Conservation (phyloP, 192 early-diverging fungal species). For the Paraglomus occultum region DNA sequence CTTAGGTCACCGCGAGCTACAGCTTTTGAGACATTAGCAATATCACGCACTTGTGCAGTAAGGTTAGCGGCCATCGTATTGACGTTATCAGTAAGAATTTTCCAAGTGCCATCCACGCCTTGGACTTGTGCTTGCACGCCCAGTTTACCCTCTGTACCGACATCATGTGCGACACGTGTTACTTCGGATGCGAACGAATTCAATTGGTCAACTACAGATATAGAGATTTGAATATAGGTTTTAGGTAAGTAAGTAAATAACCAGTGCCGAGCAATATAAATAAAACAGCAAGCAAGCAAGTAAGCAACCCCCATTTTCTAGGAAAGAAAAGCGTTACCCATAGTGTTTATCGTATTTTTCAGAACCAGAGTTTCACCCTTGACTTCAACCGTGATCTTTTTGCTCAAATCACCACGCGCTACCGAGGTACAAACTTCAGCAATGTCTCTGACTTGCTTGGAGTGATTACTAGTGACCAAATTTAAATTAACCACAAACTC, state of each 20-base stretch:
- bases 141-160: slow-evolving; percentile 54
- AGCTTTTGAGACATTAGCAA: slow-evolving; percentile 59
- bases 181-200: slow-evolving; percentile 51
- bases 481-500: slow-evolving; percentile 59
- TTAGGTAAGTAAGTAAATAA: background rate
- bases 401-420: slow-evolving; percentile 67
- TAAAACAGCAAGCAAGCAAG: no score
- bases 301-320: no score
- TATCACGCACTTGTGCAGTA: slow-evolving; percentile 65
- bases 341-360: slow-evolving; percentile 72
- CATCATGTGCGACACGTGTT: slow-evolving; percentile 56
- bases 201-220: slow-evolving; percentile 47
- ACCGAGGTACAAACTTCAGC: slow-evolving; percentile 69
- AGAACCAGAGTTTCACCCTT: slow-evolving; percentile 74
- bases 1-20: slow-evolving; percentile 60
- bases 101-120: slow-evolving; percentile 54
- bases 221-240: slow-evolving; percentile 34
- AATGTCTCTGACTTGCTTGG: slow-evolving; percentile 63
- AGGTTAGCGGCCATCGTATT: slow-evolving; percentile 62
- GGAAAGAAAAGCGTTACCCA: no score
- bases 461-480: slow-evolving; percentile 52
- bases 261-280: no score
- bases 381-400: slow-evolving; percentile 64
- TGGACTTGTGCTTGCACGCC: slow-evolving; percentile 52
- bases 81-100: slow-evolving; percentile 56